Base-by-base conservation (phyloP, 345 rosid species). In the Acer negundo region DNA sequence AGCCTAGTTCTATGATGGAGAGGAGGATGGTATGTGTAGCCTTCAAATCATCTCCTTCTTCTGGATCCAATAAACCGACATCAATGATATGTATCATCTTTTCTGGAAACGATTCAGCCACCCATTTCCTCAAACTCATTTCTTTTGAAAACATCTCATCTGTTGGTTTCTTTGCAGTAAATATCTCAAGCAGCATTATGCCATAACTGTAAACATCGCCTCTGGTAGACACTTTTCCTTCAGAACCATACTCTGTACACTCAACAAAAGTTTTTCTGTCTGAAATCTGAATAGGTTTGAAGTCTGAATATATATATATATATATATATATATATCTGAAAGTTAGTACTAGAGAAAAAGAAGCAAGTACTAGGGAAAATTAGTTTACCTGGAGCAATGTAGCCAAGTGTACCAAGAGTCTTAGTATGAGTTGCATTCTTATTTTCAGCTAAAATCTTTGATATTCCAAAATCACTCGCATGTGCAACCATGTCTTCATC, bases 391-490 rank as follows among this genome's bases (percentile, higher is more conserved):
- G 62, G 61, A 9, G 74, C 74, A 70, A 70, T 70, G 38, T 70
- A 70, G 74, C 62, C 74, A 26, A 70, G 59, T 12, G 74, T 47
- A 49, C 74, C 74, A 4, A 70, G 74, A 53, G 74, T 70, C 28
- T 20, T 44, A 10, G 73, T 69, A 3, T 47, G 61, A 47, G 62
- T 70, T 22, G 19, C 61, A 35, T 22, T 7, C 62, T 70, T 78
- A 20, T 55, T 72, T 23, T 72, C 65, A 8, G 46, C 17, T 12
- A 79, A 65, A 56, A 72, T 24, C 67, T 73, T 66, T 23, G 66
- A 53, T 12, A 78, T 61, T 9, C 82, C 79, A 28, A 74, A 75
- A 61, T 79, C 81, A 38, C 62, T 66, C n/a, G 73, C 73, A 22
- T 67, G 77, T 20, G 68, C 74, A 42, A 56, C 68, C 82, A 69